A percentile compares a stretch with the other conserved stretches of the same genome.
Evolutionary conservation across 345 rosid species (phyloP).

Genomic region (Acer yangbiense): DNA sequence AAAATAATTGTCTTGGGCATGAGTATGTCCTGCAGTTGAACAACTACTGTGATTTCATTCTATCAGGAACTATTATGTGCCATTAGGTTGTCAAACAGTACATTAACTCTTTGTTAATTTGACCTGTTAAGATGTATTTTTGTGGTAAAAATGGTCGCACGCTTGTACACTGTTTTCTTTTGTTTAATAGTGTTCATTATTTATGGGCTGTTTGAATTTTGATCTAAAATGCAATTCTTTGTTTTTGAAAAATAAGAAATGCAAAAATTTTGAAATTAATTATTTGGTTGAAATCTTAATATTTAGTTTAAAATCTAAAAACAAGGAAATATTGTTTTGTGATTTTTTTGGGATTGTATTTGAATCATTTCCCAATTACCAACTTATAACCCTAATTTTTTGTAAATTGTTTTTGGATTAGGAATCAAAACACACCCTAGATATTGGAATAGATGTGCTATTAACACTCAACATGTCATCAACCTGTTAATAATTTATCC

Average conservation of each 20-base stretch:
- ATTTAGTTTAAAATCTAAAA: not conserved
- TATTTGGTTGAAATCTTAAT: not conserved
- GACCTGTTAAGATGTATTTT: not conserved
- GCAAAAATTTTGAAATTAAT: not conserved
- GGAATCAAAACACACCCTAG: not conserved
- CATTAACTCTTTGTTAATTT: not conserved
- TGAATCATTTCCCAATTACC: not conserved
- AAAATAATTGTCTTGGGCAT: not conserved
- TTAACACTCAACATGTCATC: not conserved
- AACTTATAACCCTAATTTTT: not conserved
- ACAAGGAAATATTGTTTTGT: not conserved
- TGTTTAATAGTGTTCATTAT: too few species aligned
- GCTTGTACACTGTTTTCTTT: not conserved
- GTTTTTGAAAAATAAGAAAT: slow-evolving; percentile 1
- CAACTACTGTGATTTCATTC: not conserved
- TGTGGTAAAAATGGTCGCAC: not conserved
- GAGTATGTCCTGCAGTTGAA: not conserved
- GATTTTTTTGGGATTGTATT: not conserved
- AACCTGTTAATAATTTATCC: not conserved
- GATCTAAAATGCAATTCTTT: not conserved
- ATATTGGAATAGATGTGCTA: too few species aligned
- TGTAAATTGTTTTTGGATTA: not conserved
- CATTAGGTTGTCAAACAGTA: not conserved
- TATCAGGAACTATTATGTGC: not conserved
- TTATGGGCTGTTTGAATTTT: not conserved